phyloP scores from a whole-genome alignment of 805 yeast genomes.

The Teunomyces pallodes region DNA sequence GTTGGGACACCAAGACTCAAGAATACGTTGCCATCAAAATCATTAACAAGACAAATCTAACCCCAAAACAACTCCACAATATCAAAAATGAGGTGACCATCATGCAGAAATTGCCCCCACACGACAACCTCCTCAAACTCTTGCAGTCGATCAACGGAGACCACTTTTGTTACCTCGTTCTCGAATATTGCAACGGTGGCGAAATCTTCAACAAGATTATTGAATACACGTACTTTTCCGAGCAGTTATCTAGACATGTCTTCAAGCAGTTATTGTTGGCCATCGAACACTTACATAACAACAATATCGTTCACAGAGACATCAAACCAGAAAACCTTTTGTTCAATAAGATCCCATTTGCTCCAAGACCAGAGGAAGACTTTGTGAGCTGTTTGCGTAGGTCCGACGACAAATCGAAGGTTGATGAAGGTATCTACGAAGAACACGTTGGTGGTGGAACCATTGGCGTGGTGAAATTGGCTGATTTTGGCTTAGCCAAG shows the following conservation, averaged over 20 bases:
- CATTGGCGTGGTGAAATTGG: conserved; percentile 61
- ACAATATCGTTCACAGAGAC: conserved; percentile 74
- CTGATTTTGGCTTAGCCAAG: conserved; percentile 71
- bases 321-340: conserved; percentile 79
- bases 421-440: conserved; percentile 59
- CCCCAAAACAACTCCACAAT: conserved; percentile 49
- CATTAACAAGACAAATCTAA: conserved; percentile 60
- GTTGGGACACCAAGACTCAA: conserved; percentile 46
- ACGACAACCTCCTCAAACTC: conserved; percentile 57
- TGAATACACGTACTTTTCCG: conserved; percentile 72
- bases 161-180: conserved; percentile 56
- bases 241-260: conserved; percentile 68
- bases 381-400: conserved; percentile 33
- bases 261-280: conserved; percentile 71
- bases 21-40: conserved; percentile 69
- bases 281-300: conserved; percentile 62
- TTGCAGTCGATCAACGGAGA: conserved; percentile 51
- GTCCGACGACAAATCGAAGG: conserved; percentile 58
- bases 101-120: conserved; percentile 52
- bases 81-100: conserved; percentile 71
- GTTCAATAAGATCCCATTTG: conserved; percentile 53
- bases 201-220: conserved; percentile 80
- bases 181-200: conserved; percentile 75
- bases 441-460: conserved; percentile 60
- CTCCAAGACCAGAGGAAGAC: conserved; percentile 37